Evolutionary conservation across 1,284 basidiomycete species (phyloP), one percentile per base, ranked within the genome.

Genomic region (Caloboletus firmus): DNA sequence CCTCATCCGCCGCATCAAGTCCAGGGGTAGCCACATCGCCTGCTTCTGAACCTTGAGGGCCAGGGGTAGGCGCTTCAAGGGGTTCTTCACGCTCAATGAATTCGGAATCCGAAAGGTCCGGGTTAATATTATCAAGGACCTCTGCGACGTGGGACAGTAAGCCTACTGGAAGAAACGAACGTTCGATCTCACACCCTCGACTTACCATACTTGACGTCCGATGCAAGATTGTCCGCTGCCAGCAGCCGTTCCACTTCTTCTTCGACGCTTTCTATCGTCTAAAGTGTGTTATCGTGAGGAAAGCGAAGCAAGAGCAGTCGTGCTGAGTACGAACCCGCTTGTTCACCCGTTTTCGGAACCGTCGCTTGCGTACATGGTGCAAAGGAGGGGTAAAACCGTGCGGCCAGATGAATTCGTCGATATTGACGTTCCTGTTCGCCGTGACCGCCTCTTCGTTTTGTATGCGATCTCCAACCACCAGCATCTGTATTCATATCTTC

Each of bases 401-500:
- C 0, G 92, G 95, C 86, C 93, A 99, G 56, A 98, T 93, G 71
- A 95, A 98, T 62, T 98, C 96, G 62, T 98, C 94, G 31, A 96
- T 84, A 62, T 90, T 95, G 74, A 98, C 90, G 49, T 80, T 82
- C 62, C 81, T 85, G 43, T 85, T 80, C 41, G 73, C 78, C 28
- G 74, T 74, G 41, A 77, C 66, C 40, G 73, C 77, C 18, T 88
- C 82, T 66, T 95, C 91, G 54, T 80, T 83, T 22, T 84, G 79
- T 47, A 96, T 81, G 45, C 84, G 87, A 53, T 90, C 79, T 51
- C 87, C 90, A 18, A 95, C 86, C 10, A 95, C 87, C 45, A 97
- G 80, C 89, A 97, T 95, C 88, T 93, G 62, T 44, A 52, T 46
- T 36, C 22, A 40, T 20, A 43, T 17, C 22, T 49, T 45, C 12